Percentiles rank a stretch among this genome's conserved stretches.
These are phyloP conservation scores for Pneumocystis oryctolagi DNA, from an alignment of 1,139 yeast genomes.

Conservation along the genomic window DNA sequence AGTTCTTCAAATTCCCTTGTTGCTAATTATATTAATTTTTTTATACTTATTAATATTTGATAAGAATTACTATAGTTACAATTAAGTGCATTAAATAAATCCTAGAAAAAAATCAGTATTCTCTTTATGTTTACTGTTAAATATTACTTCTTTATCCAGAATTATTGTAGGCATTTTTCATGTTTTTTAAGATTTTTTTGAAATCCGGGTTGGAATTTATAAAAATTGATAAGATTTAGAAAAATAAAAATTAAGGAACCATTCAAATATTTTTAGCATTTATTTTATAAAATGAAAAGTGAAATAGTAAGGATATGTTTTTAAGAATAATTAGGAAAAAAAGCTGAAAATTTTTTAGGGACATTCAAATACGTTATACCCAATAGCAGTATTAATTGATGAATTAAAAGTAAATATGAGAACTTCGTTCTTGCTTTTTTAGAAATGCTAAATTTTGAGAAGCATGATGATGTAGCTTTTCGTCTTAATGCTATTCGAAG, in stretches of 20 bases:
- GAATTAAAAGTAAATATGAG: conserved; percentile 46
- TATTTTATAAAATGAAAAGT: conserved; percentile 2
- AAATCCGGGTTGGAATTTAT: not conserved
- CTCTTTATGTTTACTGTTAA: not conserved
- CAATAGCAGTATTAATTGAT: conserved; percentile 90
- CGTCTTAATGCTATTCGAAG: conserved; percentile 92
- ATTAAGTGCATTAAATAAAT: not conserved
- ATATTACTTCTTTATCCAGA: not conserved
- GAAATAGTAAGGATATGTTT: not conserved
- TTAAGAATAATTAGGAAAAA: not conserved
- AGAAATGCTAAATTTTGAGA: not conserved
- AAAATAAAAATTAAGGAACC: not conserved
- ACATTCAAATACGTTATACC: conserved; percentile 55
- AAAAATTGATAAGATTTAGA: not conserved
- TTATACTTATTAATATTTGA: not conserved
- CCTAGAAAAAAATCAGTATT: not conserved
- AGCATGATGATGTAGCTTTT: conserved; percentile 83
- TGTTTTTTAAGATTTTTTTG: not conserved
- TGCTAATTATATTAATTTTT: conserved; percentile 22
- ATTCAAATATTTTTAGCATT: not conserved
- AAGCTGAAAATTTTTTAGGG: not conserved
- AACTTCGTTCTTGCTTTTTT: not conserved
- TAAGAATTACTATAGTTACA: not conserved
- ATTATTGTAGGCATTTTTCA: not conserved
- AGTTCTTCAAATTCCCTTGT: conserved; percentile 91